Evolutionary conservation across 495 filamentous ascomycete genomes (phyloP).

Genomic region (Neurospora sp.): DNA sequence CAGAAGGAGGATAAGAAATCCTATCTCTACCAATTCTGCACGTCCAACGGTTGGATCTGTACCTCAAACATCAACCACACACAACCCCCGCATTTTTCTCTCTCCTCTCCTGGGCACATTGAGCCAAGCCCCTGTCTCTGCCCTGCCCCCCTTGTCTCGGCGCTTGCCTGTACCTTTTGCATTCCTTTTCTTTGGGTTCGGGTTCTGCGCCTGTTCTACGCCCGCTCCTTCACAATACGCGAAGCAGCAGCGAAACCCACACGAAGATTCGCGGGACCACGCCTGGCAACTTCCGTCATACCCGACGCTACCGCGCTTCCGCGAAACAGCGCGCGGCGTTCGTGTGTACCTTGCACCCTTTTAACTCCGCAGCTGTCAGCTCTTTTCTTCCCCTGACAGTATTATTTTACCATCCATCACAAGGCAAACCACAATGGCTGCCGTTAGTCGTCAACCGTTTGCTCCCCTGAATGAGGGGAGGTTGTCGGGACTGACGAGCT

Average conservation of each 20-base stretch:
- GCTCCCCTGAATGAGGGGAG: slow-evolving; percentile 43
- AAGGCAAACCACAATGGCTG: slow-evolving; percentile 28
- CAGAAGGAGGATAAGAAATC: neutral
- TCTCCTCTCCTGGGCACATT: neutral
- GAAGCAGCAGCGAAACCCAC: neutral
- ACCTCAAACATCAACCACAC: neutral
- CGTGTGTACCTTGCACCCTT: neutral
- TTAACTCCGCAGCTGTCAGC: neutral
- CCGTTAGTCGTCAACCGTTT: slow-evolving; percentile 45
- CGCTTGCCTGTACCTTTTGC: neutral
- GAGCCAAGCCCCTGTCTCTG: neutral
- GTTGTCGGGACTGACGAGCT: slow-evolving; percentile 44
- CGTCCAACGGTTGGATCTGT: neutral
- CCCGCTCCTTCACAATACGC: neutral
- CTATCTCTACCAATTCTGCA: neutral
- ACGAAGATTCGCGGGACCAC: neutral
- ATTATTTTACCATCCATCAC: neutral
- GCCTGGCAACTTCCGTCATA: neutral
- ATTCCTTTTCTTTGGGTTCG: neutral
- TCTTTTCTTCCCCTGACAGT: neutral
- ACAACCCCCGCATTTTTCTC: neutral
- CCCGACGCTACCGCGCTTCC: neutral
- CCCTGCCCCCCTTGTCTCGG: neutral
- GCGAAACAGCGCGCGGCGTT: neutral
- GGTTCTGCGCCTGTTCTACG: neutral